phyloP scores from a whole-genome alignment of 768 basidiomycete species.

The Boletus rubropictus region DNA sequence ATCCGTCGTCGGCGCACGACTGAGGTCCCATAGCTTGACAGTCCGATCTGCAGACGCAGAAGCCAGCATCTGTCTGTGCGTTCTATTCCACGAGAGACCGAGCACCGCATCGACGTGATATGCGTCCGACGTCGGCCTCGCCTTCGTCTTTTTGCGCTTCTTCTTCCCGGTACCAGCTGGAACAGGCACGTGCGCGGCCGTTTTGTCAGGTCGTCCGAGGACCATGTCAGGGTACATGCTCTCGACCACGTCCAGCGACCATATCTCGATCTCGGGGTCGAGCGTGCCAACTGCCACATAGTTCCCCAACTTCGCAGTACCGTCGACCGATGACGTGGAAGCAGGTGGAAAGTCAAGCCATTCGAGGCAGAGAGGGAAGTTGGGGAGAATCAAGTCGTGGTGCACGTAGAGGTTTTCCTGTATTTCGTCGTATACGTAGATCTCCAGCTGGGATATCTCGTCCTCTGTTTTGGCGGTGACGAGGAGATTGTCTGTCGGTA shows the following conservation, averaged over 20 bases:
- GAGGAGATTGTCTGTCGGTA: constrained; percentile 88
- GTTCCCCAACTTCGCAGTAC: constrained; percentile 53
- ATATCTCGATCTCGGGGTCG: constrained; percentile 98
- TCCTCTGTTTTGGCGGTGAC: constrained; percentile 94
- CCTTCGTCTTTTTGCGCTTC: constrained; percentile 83
- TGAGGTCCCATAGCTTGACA: constrained; percentile 96
- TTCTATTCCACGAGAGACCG: constrained; percentile 87
- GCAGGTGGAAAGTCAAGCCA: constrained; percentile 95
- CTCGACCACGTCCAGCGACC: constrained; percentile 91
- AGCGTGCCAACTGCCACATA: constrained; percentile 96
- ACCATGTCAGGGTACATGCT: constrained; percentile 90
- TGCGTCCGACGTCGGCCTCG: constrained; percentile 50
- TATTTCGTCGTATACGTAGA: constrained; percentile 92
- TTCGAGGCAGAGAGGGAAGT: constrained; percentile 96
- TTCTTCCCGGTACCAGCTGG: constrained; percentile 94
- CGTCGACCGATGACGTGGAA: constrained; percentile 36
- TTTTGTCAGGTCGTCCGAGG: constrained; percentile 83
- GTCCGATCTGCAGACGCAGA: constrained; percentile 92
- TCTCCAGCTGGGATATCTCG: constrained; percentile 91
- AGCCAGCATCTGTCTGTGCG: constrained; percentile 85
- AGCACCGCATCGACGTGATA: constrained; percentile 94
- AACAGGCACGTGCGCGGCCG: constrained; percentile 69
- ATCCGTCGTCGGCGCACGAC: constrained; percentile 51
- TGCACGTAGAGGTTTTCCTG: constrained; percentile 92
- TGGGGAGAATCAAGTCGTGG: constrained; percentile 96